Conservation (phyloP, 83 land plant species). For the Thuja plicata region DNA sequence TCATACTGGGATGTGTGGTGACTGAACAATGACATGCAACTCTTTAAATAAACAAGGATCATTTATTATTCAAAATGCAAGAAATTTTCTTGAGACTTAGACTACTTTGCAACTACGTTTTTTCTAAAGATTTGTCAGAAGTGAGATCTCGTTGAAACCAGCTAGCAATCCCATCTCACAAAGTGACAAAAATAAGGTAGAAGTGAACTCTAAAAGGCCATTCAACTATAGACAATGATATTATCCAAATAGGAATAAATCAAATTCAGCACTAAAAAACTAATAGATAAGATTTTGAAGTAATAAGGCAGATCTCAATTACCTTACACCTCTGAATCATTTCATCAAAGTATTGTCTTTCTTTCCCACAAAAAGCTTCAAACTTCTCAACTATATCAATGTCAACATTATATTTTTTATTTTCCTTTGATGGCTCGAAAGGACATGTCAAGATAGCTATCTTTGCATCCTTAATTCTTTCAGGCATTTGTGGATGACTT, state of each 20-base stretch:
- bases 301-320: not conserved
- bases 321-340: too few species aligned
- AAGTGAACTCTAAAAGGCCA: not conserved
- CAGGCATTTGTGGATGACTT: slow-evolving; percentile 99
- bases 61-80: not conserved
- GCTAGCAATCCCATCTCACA: not conserved
- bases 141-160: not conserved
- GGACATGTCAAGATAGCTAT: too few species aligned
- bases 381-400: too few species aligned
- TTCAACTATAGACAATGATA: not conserved
- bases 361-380: too few species aligned
- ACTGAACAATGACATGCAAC: too few species aligned
- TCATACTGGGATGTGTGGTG: too few species aligned
- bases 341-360: too few species aligned
- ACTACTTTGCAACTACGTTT: not conserved
- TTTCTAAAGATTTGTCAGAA: not conserved
- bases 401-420: too few species aligned
- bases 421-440: too few species aligned
- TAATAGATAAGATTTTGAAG: not conserved
- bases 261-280: too few species aligned
- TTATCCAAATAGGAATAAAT: not conserved
- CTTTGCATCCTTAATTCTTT: slow-evolving; percentile 82
- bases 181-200: not conserved
- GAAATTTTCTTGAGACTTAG: not conserved
- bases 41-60: too few species aligned